Conservation (phyloP, 129 eudicot genomes). For the Arctium minus region DNA sequence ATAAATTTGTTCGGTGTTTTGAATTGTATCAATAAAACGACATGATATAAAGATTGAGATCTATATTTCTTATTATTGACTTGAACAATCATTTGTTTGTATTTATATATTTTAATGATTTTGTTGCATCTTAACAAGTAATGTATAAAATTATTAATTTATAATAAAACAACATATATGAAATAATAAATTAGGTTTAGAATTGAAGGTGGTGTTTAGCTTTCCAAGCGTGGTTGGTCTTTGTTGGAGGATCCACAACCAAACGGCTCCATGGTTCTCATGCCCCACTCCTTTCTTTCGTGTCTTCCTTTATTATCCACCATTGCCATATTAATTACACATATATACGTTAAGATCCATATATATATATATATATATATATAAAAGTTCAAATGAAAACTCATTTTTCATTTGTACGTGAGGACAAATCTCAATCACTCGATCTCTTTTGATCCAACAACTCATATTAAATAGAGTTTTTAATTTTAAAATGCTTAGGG, state of each 20-base stretch:
- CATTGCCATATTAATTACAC: background rate
- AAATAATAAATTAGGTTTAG: constrained; percentile 2
- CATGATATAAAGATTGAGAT: background rate
- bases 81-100: background rate
- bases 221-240: constrained; percentile 77
- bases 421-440: too few relatives aligned
- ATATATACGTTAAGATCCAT: background rate
- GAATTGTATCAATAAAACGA: background rate
- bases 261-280: constrained; percentile 51
- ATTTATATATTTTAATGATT: background rate
- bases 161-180: background rate
- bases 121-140: background rate
- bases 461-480: too few relatives aligned
- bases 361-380: too few relatives aligned
- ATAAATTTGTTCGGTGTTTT: background rate
- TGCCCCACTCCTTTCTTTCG: constrained; percentile 35
- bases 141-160: background rate
- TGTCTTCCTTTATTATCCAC: constrained; percentile 25
- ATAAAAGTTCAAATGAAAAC: too few relatives aligned
- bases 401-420: too few relatives aligned
- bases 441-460: too few relatives aligned
- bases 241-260: constrained; percentile 90
- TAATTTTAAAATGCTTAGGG: too few relatives aligned
- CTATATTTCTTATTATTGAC: background rate
- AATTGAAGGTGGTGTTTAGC: constrained; percentile 41